Evolutionary conservation across 805 yeast species (phyloP).

Genomic region (Lipomyces sp.): DNA sequence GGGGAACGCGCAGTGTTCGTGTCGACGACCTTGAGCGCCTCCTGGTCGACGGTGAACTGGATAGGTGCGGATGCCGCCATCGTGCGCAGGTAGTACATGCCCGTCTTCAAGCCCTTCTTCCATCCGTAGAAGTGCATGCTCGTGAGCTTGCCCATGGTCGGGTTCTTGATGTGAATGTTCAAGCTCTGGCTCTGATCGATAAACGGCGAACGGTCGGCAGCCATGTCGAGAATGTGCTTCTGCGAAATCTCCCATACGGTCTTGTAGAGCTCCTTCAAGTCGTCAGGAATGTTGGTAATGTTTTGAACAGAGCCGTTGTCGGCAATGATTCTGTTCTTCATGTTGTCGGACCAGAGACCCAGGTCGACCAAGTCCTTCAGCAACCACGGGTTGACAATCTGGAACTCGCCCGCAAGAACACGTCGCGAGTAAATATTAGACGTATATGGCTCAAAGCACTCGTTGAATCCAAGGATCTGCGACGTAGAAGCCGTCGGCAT

Average conservation of each 20-base stretch:
- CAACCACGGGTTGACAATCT: constrained; percentile 83
- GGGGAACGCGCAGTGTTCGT: constrained; percentile 14
- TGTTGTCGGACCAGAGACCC: constrained; percentile 76
- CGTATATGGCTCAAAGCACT: constrained; percentile 94
- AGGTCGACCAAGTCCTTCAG: constrained; percentile 75
- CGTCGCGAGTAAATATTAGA: constrained; percentile 89
- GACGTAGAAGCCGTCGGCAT: constrained; percentile 99
- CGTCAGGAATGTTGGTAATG: constrained; percentile 69
- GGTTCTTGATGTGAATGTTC: constrained; percentile 82
- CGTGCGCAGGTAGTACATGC: constrained; percentile 96
- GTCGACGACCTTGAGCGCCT: constrained; percentile 38
- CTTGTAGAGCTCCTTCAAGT: constrained; percentile 73
- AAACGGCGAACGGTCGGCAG: constrained; percentile 71
- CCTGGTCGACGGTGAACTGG: constrained; percentile 74
- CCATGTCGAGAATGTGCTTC: constrained; percentile 78
- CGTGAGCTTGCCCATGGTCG: constrained; percentile 94
- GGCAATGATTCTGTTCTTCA: constrained; percentile 72
- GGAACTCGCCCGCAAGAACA: constrained; percentile 90
- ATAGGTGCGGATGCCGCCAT: constrained; percentile 97
- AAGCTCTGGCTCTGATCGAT: constrained; percentile 87
- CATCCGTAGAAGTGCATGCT: constrained; percentile 99
- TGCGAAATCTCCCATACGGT: constrained; percentile 98
- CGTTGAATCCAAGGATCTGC: constrained; percentile 88
- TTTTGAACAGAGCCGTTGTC: constrained; percentile 83
- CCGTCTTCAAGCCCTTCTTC: constrained; percentile 97